Percentiles rank a stretch among this genome's conserved stretches.
Evolutionary conservation across 306 rosid genomes (phyloP).

Genomic region (Fragaria vesca): DNA sequence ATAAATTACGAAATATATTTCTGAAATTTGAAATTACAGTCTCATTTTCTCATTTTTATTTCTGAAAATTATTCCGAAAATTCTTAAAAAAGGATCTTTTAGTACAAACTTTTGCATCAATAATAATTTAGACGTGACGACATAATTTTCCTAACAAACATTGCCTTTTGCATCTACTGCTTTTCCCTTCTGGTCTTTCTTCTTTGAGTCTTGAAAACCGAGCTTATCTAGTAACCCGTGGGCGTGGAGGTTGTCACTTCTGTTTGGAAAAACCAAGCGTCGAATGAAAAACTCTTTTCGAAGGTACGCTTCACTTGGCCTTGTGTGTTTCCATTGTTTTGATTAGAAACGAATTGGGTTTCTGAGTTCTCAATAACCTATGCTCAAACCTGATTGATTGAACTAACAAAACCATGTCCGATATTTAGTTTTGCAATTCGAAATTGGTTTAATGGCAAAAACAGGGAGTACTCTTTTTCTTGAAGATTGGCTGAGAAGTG

Average conservation of each 20-base stretch:
- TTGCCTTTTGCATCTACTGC: no score
- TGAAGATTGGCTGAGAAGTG: slow-evolving; percentile 69
- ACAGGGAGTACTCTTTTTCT: slow-evolving; percentile 42
- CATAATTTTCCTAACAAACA: no score
- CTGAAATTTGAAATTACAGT: no score
- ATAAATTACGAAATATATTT: no score
- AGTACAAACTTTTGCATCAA: no score
- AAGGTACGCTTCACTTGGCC: slow-evolving; percentile 12
- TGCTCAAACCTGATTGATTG: neutral
- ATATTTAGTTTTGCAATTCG: slow-evolving; percentile 11
- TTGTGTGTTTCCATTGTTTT: neutral
- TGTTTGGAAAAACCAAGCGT: neutral
- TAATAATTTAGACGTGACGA: no score
- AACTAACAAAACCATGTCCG: slow-evolving; percentile 7
- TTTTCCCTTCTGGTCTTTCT: neutral
- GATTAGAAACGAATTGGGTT: neutral
- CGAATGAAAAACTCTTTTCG: neutral
- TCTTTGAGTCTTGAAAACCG: neutral
- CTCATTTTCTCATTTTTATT: no score
- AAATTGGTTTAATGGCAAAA: slow-evolving; percentile 48
- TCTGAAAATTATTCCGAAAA: no score
- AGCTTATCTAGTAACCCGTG: neutral
- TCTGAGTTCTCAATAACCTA: neutral
- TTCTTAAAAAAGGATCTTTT: no score
- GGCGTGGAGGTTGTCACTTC: neutral